A percentile compares a stretch with the other conserved stretches of the same genome.
Evolutionary conservation across 805 yeast species (phyloP).

Genomic region (Zygosaccharomyces siamensis): DNA sequence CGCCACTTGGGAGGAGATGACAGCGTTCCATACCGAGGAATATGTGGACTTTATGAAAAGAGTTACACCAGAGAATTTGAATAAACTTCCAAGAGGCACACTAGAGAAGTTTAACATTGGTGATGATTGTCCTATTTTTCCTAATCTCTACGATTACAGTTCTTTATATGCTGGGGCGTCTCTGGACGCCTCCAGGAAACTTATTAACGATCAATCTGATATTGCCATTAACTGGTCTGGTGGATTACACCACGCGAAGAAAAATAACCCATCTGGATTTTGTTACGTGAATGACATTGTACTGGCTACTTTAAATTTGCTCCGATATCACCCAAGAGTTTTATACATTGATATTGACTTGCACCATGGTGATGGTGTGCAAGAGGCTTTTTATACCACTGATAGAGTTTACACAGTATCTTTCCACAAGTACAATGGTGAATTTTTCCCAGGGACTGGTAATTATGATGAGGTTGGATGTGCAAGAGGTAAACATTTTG

Average conservation of each 20-base stretch:
- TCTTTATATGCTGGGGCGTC: constrained; percentile 85
- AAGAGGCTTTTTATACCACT: constrained; percentile 88
- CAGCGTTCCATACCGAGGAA: constrained; percentile 82
- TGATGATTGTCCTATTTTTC: constrained; percentile 86
- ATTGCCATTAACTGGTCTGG: constrained; percentile 93
- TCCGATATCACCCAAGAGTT: constrained; percentile 81
- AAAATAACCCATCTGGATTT: constrained; percentile 84
- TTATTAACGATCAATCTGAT: constrained; percentile 78
- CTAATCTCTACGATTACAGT: constrained; percentile 70
- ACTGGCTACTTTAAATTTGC: constrained; percentile 69
- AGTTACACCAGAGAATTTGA: constrained; percentile 69
- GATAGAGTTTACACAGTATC: constrained; percentile 89
- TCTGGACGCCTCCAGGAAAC: constrained; percentile 81
- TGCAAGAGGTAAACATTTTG: constrained; percentile 75
- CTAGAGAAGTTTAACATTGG: constrained; percentile 82
- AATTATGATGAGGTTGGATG: constrained; percentile 80
- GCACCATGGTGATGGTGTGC: constrained; percentile 95
- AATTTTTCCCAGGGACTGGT: constrained; percentile 92
- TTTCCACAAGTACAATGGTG: constrained; percentile 85
- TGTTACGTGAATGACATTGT: constrained; percentile 90
- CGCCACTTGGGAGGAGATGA: constrained; percentile 76
- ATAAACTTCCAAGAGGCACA: constrained; percentile 46
- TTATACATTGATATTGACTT: constrained; percentile 85
- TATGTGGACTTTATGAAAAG: constrained; percentile 70
- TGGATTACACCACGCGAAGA: constrained; percentile 90